These are phyloP conservation scores for Arthrobotrys megalospora DNA, from an alignment of 2,329 filamentous ascomycete genomes.

Conservation along the genomic window DNA sequence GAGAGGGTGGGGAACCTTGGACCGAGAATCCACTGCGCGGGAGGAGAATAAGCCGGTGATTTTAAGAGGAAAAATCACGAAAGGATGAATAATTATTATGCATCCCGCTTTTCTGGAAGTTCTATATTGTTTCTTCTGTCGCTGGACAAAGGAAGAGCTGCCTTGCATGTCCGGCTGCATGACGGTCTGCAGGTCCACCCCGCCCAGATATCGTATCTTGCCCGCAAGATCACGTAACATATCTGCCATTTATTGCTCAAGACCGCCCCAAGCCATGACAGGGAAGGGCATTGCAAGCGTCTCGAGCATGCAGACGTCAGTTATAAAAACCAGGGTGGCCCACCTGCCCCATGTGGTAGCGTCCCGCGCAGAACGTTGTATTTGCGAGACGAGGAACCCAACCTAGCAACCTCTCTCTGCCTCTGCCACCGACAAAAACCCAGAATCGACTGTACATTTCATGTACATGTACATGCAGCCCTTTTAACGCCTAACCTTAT, in stretches of 20 bases:
- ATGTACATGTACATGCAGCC: slow-evolving; percentile 55
- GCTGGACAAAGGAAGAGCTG: slow-evolving; percentile 49
- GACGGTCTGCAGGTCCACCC: slow-evolving; percentile 58
- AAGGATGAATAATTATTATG: slow-evolving; percentile 31
- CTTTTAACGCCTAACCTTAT: slow-evolving; percentile 47
- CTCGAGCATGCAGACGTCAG: slow-evolving; percentile 58
- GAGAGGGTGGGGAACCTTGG: slow-evolving; percentile 46
- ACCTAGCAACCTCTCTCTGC: slow-evolving; percentile 17
- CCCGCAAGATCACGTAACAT: slow-evolving; percentile 53
- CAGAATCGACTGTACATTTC: slow-evolving; percentile 51
- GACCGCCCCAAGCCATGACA: slow-evolving; percentile 39
- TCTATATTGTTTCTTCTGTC: slow-evolving; percentile 51
- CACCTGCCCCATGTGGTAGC: slow-evolving; percentile 59
- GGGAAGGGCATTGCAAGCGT: slow-evolving; percentile 55
- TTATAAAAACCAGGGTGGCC: slow-evolving; percentile 58
- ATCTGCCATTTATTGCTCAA: slow-evolving; percentile 54
- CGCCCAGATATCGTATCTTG: slow-evolving; percentile 54
- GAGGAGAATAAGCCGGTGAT: slow-evolving; percentile 59
- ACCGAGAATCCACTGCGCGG: slow-evolving; percentile 47
- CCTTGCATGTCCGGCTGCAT: slow-evolving; percentile 55
- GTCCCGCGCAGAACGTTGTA: slow-evolving; percentile 52
- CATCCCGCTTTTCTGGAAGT: slow-evolving; percentile 61
- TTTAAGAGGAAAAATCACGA: slow-evolving; percentile 30
- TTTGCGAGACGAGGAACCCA: slow-evolving; percentile 55
- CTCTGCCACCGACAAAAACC: slow-evolving; percentile 48